Evolutionary conservation across 2,329 filamentous ascomycete species (phyloP), one percentile per base, ranked within the genome.

Genomic region (Sphaerulina vaccinii): DNA sequence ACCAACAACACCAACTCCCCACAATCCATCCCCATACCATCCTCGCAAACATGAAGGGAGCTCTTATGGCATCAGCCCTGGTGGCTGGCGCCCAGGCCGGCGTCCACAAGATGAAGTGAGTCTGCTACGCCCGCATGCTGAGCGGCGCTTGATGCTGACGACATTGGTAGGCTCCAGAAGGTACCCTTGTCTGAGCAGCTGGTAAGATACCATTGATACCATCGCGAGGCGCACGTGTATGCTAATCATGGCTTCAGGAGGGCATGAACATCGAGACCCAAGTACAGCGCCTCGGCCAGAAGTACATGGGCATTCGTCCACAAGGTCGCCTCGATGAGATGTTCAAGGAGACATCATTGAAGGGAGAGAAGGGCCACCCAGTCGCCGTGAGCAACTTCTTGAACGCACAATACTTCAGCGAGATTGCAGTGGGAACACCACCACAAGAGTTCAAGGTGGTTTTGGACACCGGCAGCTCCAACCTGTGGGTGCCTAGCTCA

Each of bases 391-490:
- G 84, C 75, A 99, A 99, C 84, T 99, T 96, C 78, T 78, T 97
- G 79, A 99, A 99, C 70, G 93, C 93, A 54, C 93, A 99, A 76
- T 99, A 99, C 80, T 99, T 96, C 83, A 95, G 92, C 63, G 90
- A 96, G 74, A 96, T 99, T 72, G 82, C 84, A 64, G 83, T 99
- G 71, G 93, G 93, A 60, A 92, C 86, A 42, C 93, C 93, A 61
- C 86, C 93, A 27, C 93, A 99, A 78, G 81, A 77, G 63, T 99
- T 99, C 85, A 99, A 99, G 83, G 95, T 99, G 62, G 87, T 99
- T 60, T 86, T 99, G 60, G 93, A 99, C 73, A 99, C 93, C 22
- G 93, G 93, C 66, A 96, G 90, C 81, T 97, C 93, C 72, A 99
- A 99, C 80, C 83, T 99, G 59, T 99, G 95, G 95, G 91, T 99